Evolutionary conservation across 768 basidiomycete genomes (phyloP), one percentile per base, ranked within the genome.

Genomic region (Podaxis sp.): DNA sequence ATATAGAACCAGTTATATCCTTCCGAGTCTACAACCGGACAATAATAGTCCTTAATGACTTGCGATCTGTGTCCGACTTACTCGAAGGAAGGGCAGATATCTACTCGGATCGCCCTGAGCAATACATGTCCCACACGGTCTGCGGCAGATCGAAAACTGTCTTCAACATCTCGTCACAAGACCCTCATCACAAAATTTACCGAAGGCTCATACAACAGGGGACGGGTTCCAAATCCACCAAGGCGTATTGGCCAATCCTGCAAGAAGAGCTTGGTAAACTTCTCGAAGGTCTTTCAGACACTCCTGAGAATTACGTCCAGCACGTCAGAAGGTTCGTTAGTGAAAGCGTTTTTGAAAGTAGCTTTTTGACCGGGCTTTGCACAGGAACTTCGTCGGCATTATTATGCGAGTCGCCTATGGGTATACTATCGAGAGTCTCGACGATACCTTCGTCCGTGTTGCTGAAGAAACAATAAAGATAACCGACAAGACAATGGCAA

Each of bases 71-170:
- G 3, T 70, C 74, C 55, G 79, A 84, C 29, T 75, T 88, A 4
- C 76, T 88, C 7, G 81, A 82, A 57, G 75, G 76, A 61, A 79
- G 85, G 22, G 79, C 82, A 29, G 71, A 70, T 49, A 79, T 81
- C 37, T 87, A 87, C 64, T 86, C 85, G 4, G 84, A 85, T 63
- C 79, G 85, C 7, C 85, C 84, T 2, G 72, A 72, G 56, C 73
- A 72, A 5, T 76, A 75, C 72, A 80, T 82, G 78, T 79, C 73
- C 63, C 71, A 76, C 56, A 75, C 75, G 5, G 29, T 83, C 27
- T 79, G 79, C 59, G 78, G 72, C 22, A 77, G 80, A 9, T 76
- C 75, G 33, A 68, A 74, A 59, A 65, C 77, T 0, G 72, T 81
- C 9, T 80, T 82, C 71, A 79, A 80, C 56, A 77, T 82, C 8